phyloP scores from a whole-genome alignment of 2,329 filamentous ascomycete species.

The Phyllosticta citribraziliensis region DNA sequence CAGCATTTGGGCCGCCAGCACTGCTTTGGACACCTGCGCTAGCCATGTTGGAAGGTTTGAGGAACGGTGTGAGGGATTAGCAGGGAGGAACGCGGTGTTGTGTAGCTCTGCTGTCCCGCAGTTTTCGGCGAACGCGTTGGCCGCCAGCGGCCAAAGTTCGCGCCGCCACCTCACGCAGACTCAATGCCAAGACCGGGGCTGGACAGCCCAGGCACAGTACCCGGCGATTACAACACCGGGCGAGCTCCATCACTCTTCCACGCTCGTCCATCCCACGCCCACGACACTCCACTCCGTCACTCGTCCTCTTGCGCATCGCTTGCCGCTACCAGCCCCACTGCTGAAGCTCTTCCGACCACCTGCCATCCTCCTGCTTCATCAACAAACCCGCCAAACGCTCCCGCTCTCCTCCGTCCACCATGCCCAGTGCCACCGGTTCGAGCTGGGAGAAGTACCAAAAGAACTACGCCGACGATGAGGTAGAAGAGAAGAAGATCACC shows the following conservation, averaged over 20 bases:
- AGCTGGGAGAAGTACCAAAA: slow-evolving; percentile 99
- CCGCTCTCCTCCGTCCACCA: slow-evolving; percentile 27
- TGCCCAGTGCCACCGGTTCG: slow-evolving; percentile 89
- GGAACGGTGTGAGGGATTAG: slow-evolving; percentile 5
- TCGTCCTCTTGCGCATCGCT: background rate
- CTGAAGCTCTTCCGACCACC: background rate
- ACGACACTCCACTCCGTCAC: slow-evolving; percentile 4
- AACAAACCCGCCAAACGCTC: slow-evolving; percentile 1
- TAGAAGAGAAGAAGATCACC: slow-evolving; percentile 99
- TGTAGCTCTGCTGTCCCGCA: slow-evolving; percentile 9
- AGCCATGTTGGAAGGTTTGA: slow-evolving; percentile 36
- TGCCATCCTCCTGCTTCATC: slow-evolving; percentile 1
- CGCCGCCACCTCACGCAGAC: background rate
- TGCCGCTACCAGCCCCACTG: background rate
- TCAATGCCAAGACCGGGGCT: slow-evolving; percentile 1
- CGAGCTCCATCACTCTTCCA: background rate
- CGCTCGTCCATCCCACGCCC: background rate
- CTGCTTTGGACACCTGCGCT: slow-evolving; percentile 16
- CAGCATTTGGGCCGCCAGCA: slow-evolving; percentile 45
- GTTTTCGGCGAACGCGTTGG: slow-evolving; percentile 8
- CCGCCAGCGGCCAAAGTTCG: slow-evolving; percentile 6
- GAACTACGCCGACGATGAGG: slow-evolving; percentile 90
- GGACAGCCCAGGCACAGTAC: background rate
- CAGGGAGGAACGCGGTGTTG: slow-evolving; percentile 10
- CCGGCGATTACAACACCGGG: slow-evolving; percentile 7